phyloP scores from a whole-genome alignment of 192 early-diverging fungal genomes.

The Coemansia nantahalensis region DNA sequence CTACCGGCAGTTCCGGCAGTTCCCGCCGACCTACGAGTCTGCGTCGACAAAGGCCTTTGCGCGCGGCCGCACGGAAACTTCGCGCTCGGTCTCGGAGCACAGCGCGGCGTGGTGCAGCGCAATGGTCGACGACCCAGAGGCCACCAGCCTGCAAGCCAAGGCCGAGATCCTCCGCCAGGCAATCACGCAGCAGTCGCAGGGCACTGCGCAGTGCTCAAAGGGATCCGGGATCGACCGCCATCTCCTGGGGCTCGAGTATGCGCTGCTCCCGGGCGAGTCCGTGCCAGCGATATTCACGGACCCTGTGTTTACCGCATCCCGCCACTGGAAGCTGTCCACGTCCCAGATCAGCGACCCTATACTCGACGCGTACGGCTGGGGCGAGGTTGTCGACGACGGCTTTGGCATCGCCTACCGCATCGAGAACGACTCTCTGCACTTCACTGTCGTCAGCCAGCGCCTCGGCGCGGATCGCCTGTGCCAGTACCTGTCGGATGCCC shows the following conservation, averaged over 20 bases:
- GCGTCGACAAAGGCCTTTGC: slow-evolving; percentile 63
- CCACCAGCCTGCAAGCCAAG: slow-evolving; percentile 46
- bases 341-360: slow-evolving; percentile 58
- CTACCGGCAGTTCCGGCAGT: slow-evolving; percentile 61
- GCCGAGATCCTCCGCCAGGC: slow-evolving; percentile 53
- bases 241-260: slow-evolving; percentile 62
- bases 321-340: slow-evolving; percentile 68
- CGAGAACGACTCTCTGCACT: slow-evolving; percentile 47
- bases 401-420: slow-evolving; percentile 59
- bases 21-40: slow-evolving; percentile 72
- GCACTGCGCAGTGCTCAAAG: slow-evolving; percentile 57
- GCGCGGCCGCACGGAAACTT: slow-evolving; percentile 75
- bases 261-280: slow-evolving; percentile 46
- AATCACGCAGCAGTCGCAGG: slow-evolving; percentile 48
- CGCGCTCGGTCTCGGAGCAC: slow-evolving; percentile 65
- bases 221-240: slow-evolving; percentile 71
- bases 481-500: slow-evolving; percentile 61
- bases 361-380: slow-evolving; percentile 57
- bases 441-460: slow-evolving; percentile 50
- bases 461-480: slow-evolving; percentile 56
- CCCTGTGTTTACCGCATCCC: slow-evolving; percentile 55
- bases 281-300: slow-evolving; percentile 52
- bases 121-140: slow-evolving; percentile 56
- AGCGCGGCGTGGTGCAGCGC: slow-evolving; percentile 56
- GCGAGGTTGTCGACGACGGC: slow-evolving; percentile 59